Base-by-base conservation (phyloP, 345 rosid genomes). In the Salix udensis region DNA sequence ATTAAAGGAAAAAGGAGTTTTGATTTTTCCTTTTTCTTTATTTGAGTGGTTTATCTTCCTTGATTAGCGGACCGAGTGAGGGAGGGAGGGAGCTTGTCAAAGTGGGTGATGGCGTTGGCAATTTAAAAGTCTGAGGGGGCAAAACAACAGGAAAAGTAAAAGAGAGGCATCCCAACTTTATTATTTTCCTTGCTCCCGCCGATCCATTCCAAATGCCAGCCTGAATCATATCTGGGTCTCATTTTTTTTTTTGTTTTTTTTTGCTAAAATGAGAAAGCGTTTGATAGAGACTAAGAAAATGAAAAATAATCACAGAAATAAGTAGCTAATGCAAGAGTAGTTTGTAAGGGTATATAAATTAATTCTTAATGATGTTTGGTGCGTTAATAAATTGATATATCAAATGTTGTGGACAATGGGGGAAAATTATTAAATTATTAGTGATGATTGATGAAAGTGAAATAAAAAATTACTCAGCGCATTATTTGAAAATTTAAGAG, bases 21-120 rank as follows among this genome's bases (percentile, higher is more conserved):
- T 15, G 53, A 23, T 73, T 40, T 40, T 73, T 26, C 66, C 58
- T n/a, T 61, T 70, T 74, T 64, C 61, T 61, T 64, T 53, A 26
- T 74, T 30, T 5, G 31, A 61, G 44, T 50, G 74, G 9, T 21
- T 60, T 65, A 23, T 53, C 64, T 18, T 53, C 77, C 77, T 44
- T 34, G 77, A 75, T 50, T 75, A 14, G 65, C 71, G 77, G 77
- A 15, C 23, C 42, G 42, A 16, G 18, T 37, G 28, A 12, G 5
- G 50, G 48, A 12, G 15, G 48, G 50, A 46, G 18, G 50, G 50
- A 58, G 62, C 28, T 58, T 58, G 62, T n/a, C 62, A 39, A 60
- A 73, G 34, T 52, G 28, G 42, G 53, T 39, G 5, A n/a, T 42
- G 77, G 70, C 76, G 10, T 2, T 40, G 44, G 44, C 44, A 40